These are phyloP conservation scores for Trematosphaeria pertusa DNA, from an alignment of 2,329 filamentous ascomycete genomes.

Conservation along the genomic window DNA sequence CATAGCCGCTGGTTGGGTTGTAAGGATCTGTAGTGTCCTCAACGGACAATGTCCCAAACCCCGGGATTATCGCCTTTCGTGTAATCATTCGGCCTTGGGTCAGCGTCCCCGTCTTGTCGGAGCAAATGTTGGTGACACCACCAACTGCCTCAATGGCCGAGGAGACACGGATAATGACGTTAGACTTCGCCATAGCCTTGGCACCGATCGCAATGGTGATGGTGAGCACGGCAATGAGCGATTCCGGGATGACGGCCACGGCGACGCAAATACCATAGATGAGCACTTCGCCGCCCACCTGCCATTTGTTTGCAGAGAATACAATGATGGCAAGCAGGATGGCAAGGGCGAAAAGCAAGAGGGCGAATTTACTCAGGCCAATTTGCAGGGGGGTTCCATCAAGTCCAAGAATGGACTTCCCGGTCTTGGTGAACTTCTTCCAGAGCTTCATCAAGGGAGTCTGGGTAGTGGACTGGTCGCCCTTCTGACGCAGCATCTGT, in stretches of 20 bases:
- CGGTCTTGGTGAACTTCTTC: conserved; percentile 43
- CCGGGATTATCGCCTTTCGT: conserved; percentile 46
- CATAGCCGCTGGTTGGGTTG: conserved; percentile 43
- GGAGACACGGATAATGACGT: conserved; percentile 50
- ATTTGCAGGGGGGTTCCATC: conserved; percentile 84
- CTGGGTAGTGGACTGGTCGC: conserved; percentile 58
- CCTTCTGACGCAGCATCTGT: conserved; percentile 68
- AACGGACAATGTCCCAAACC: conserved; percentile 40
- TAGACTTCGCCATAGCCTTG: conserved; percentile 50
- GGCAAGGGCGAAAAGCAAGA: conserved; percentile 78
- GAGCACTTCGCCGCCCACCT: conserved; percentile 51
- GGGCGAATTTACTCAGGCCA: conserved; percentile 84
- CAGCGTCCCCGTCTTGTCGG: conserved; percentile 50
- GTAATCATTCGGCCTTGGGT: conserved; percentile 51
- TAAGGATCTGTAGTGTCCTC: conserved; percentile 45
- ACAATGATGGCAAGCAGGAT: conserved; percentile 74
- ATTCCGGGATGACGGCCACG: conserved; percentile 56
- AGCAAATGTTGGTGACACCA: conserved; percentile 51
- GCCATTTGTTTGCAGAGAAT: conserved; percentile 65
- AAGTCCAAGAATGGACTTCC: conserved; percentile 66
- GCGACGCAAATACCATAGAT: conserved; percentile 58
- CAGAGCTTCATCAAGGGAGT: conserved; percentile 42
- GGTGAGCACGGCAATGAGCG: conserved; percentile 70
- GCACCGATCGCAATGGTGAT: conserved; percentile 65
- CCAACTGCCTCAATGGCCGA: conserved; percentile 50